phyloP scores from a whole-genome alignment of 2,329 filamentous ascomycete genomes.

The Penicillium glabrum region DNA sequence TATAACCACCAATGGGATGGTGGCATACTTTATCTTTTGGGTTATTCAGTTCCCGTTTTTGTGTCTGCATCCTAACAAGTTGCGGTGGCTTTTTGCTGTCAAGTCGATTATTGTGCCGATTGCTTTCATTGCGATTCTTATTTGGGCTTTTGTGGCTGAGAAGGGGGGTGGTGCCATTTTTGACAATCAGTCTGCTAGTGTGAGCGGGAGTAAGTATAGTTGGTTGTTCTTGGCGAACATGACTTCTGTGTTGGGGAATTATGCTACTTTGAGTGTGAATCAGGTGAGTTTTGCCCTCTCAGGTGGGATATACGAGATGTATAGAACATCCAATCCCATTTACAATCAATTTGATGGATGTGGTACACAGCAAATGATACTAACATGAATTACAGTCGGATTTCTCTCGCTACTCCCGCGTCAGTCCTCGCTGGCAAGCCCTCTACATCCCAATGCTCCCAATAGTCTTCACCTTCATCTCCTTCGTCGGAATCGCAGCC shows the following conservation, averaged over 20 bases:
- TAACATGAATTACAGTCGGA: slow-evolving; percentile 45
- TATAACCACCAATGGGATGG: slow-evolving; percentile 48
- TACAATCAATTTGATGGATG: no score
- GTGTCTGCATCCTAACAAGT: slow-evolving; percentile 43
- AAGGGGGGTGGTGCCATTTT: slow-evolving; percentile 52
- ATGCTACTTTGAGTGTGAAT: slow-evolving; percentile 53
- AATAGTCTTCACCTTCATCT: slow-evolving; percentile 54
- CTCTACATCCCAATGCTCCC: slow-evolving; percentile 54
- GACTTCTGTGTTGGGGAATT: slow-evolving; percentile 53
- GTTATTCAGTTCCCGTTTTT: slow-evolving; percentile 47
- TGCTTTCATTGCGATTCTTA: slow-evolving; percentile 62
- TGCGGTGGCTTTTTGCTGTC: slow-evolving; percentile 39
- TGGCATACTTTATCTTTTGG: slow-evolving; percentile 47
- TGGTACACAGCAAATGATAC: background rate
- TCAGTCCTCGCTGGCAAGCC: slow-evolving; percentile 50
- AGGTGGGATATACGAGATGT: background rate
- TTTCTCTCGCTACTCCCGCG: slow-evolving; percentile 55
- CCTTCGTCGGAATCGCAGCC: slow-evolving; percentile 47
- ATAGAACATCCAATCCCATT: background rate
- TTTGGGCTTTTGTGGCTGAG: slow-evolving; percentile 60
- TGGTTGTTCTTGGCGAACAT: slow-evolving; percentile 56
- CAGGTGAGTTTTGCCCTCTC: slow-evolving; percentile 29
- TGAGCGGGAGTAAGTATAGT: slow-evolving; percentile 52
- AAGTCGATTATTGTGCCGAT: slow-evolving; percentile 52
- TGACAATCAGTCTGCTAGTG: slow-evolving; percentile 41